phyloP scores from a whole-genome alignment of 768 basidiomycete species.

The Roridomyces roridus region DNA sequence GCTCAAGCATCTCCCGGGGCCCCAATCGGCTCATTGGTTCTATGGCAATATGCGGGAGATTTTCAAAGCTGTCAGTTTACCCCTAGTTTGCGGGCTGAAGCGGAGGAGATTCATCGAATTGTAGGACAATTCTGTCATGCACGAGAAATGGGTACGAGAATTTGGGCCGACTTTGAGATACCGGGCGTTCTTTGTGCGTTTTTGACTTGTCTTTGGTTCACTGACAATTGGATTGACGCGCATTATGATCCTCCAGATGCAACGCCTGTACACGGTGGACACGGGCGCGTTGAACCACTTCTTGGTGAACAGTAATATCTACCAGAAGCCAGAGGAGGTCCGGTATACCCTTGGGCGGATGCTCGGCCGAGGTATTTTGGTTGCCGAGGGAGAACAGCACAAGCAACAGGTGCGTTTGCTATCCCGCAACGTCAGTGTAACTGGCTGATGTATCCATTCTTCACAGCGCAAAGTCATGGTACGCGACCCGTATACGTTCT shows the following conservation, averaged over 20 bases:
- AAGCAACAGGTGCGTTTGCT: constrained; percentile 44
- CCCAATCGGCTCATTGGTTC: neutral
- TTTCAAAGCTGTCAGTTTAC: neutral
- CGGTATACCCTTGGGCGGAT: constrained; percentile 46
- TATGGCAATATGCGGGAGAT: neutral
- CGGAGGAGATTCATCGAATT: neutral
- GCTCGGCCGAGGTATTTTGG: constrained; percentile 55
- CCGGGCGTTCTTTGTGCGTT: neutral
- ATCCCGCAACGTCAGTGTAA: neutral
- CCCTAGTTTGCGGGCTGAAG: too few species aligned
- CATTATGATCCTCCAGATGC: too few species aligned
- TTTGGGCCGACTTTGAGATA: constrained; percentile 3
- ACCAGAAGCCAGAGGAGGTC: constrained; percentile 57
- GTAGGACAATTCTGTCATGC: neutral
- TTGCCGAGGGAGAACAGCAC: constrained; percentile 55
- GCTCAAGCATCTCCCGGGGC: neutral
- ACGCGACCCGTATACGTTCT: too few species aligned
- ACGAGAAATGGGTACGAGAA: neutral
- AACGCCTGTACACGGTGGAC: constrained; percentile 59
- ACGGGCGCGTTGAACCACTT: constrained; percentile 69
- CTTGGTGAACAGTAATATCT: constrained; percentile 58
- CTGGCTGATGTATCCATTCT: neutral
- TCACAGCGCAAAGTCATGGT: constrained; percentile 55
- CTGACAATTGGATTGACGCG: neutral
- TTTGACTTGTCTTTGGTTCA: neutral